Conservation (phyloP, 768 basidiomycete species). For the Naganishia friedmannii region DNA sequence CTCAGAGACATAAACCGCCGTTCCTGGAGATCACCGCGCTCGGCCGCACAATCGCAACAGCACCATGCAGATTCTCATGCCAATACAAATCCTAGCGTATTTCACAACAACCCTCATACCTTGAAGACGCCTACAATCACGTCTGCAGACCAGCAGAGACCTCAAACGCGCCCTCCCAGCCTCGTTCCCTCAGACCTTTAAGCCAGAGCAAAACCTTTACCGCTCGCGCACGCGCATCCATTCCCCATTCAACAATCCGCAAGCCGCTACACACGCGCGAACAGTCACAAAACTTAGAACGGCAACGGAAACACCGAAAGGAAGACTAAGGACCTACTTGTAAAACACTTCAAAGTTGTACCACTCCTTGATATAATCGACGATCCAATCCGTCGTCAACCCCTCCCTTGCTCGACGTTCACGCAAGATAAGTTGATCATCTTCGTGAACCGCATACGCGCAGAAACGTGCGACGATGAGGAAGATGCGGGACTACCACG, state of each 20-base stretch:
- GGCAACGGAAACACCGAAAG: too few species aligned
- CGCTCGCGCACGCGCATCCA: slow-evolving; percentile 43
- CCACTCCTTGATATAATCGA: slow-evolving; percentile 30
- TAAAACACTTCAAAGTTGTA: slow-evolving; percentile 30
- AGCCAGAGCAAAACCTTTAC: slow-evolving; percentile 46
- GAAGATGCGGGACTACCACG: slow-evolving; percentile 73
- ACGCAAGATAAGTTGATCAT: slow-evolving; percentile 33
- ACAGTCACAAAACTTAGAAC: too few species aligned
- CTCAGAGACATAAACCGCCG: neutral
- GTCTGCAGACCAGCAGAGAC: slow-evolving; percentile 41
- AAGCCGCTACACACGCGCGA: slow-evolving; percentile 25
- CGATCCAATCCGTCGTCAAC: slow-evolving; percentile 33
- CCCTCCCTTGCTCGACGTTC: slow-evolving; percentile 29
- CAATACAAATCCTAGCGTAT: too few species aligned
- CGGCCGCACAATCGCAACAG: too few species aligned
- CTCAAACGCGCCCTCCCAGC: slow-evolving; percentile 41
- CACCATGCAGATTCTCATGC: too few species aligned
- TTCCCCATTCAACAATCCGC: slow-evolving; percentile 42
- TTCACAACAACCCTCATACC: too few species aligned
- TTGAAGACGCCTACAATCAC: neutral
- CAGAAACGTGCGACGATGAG: slow-evolving; percentile 88
- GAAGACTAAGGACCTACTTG: slow-evolving; percentile 23
- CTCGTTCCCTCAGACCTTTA: slow-evolving; percentile 41
- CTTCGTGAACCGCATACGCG: slow-evolving; percentile 51
- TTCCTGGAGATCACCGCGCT: neutral